A percentile compares a stretch with the other conserved stretches of the same genome.
These are phyloP conservation scores for Penicillium hesseltinei DNA, from an alignment of 2,329 filamentous ascomycete genomes.

Conservation along the genomic window DNA sequence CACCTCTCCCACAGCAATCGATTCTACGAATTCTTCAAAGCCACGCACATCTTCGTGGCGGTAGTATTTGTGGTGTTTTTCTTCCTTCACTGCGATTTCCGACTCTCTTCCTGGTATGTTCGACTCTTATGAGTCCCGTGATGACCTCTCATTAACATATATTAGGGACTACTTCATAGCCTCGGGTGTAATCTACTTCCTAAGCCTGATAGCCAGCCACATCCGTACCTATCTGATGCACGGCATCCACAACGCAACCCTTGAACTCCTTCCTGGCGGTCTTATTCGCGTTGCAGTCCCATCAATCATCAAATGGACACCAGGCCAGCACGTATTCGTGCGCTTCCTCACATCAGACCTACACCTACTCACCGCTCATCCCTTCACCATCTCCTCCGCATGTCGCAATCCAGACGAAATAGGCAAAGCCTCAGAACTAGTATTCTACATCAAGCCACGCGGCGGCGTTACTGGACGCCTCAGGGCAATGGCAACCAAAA, in stretches of 20 bases:
- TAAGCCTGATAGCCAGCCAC: constrained; percentile 46
- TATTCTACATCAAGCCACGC: constrained; percentile 54
- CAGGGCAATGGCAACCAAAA: constrained; percentile 36
- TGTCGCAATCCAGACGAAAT: constrained; percentile 28
- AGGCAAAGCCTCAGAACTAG: constrained; percentile 38
- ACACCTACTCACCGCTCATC: constrained; percentile 49
- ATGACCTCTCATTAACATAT: neutral
- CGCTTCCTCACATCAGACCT: constrained; percentile 47
- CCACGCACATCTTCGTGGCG: constrained; percentile 52
- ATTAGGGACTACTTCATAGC: constrained; percentile 60
- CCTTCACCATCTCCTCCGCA: constrained; percentile 56
- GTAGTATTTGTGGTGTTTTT: constrained; percentile 57
- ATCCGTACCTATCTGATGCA: constrained; percentile 50
- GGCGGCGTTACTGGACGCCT: constrained; percentile 51
- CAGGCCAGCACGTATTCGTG: constrained; percentile 56
- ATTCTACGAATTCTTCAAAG: constrained; percentile 61
- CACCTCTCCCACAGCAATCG: constrained; percentile 40
- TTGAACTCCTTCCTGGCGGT: constrained; percentile 42
- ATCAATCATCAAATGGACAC: constrained; percentile 47
- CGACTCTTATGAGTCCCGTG: neutral
- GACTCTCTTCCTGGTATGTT: constrained; percentile 51
- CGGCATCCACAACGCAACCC: constrained; percentile 45
- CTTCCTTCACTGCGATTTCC: constrained; percentile 58
- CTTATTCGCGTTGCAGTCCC: constrained; percentile 46
- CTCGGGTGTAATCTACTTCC: constrained; percentile 51